Percentiles rank a stretch among this genome's conserved stretches.
Evolutionary conservation across 176 grass and related monocot genomes (phyloP).

Genomic region (Phoenix dactylifera): DNA sequence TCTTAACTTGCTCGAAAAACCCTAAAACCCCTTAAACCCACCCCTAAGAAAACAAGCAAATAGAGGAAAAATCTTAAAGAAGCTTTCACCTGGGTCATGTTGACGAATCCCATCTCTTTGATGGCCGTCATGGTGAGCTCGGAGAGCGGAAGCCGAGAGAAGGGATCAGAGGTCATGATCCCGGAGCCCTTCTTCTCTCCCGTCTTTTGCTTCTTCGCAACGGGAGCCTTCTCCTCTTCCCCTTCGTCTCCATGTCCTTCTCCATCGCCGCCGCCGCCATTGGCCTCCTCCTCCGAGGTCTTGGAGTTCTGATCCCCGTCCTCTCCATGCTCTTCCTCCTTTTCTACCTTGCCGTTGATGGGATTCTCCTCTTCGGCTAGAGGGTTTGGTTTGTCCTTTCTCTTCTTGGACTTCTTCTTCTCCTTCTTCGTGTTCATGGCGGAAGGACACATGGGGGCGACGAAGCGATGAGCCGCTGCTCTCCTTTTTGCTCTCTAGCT

Average conservation of each 20-base stretch:
- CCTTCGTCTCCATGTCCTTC: not conserved
- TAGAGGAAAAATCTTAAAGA: not conserved
- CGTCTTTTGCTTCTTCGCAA: slow-evolving; percentile 11
- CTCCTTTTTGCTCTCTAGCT: too few species aligned
- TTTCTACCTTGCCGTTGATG: too few species aligned
- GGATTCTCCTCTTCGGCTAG: too few species aligned
- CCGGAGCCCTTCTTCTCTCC: slow-evolving; percentile 19
- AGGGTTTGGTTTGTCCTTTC: too few species aligned
- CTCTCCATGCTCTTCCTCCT: too few species aligned
- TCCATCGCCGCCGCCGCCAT: not conserved
- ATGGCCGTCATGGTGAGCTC: slow-evolving; percentile 47
- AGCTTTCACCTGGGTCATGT: slow-evolving; percentile 47
- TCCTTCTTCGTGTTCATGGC: too few species aligned
- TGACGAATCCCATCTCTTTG: slow-evolving; percentile 59
- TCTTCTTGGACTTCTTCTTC: too few species aligned
- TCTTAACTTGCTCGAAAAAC: not conserved
- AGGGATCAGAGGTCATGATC: slow-evolving; percentile 39
- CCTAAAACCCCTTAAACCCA: not conserved
- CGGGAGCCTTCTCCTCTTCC: not conserved
- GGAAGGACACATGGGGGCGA: too few species aligned
- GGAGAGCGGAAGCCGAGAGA: slow-evolving; percentile 60
- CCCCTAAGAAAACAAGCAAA: too few species aligned
- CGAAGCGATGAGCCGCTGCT: too few species aligned
- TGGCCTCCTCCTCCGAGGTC: not conserved
- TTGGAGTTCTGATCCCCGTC: too few species aligned